phyloP scores from a whole-genome alignment of 768 basidiomycete genomes.

The Floccularia luteovirens region DNA sequence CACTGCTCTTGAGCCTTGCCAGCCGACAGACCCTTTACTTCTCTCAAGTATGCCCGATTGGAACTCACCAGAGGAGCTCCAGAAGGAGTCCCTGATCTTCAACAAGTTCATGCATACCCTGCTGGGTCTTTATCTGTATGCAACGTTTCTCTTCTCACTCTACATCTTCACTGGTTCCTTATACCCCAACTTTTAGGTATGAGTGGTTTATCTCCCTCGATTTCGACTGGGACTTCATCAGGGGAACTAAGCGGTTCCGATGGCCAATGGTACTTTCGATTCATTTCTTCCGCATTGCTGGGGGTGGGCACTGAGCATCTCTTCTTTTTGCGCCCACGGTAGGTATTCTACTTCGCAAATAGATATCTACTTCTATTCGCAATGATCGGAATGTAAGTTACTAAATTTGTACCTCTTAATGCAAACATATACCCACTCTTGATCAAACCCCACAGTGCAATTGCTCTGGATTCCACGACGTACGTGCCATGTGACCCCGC shows the following conservation, averaged over 20 bases:
- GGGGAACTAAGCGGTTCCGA: slow-evolving; percentile 37
- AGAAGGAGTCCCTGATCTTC: slow-evolving; percentile 36
- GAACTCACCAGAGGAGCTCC: slow-evolving; percentile 39
- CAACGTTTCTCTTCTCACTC: slow-evolving; percentile 1
- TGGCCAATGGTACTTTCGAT: slow-evolving; percentile 58
- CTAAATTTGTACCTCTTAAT: neutral
- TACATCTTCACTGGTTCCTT: neutral
- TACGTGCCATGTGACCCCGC: neutral
- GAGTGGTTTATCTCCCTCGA: slow-evolving; percentile 43
- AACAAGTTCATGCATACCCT: slow-evolving; percentile 49
- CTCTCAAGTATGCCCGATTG: slow-evolving; percentile 40
- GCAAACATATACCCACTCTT: neutral
- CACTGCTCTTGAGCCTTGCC: no score
- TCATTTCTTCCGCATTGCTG: neutral
- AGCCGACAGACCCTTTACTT: slow-evolving; percentile 2
- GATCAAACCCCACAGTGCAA: neutral
- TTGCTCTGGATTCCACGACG: neutral
- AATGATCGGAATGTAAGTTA: slow-evolving; percentile 44
- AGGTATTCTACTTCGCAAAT: slow-evolving; percentile 51
- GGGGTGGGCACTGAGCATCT: neutral
- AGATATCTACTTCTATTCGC: slow-evolving; percentile 47
- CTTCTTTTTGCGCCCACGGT: neutral
- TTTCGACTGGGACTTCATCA: slow-evolving; percentile 48
- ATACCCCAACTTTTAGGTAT: slow-evolving; percentile 26
- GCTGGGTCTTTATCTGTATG: slow-evolving; percentile 42